phyloP scores from a whole-genome alignment of 495 filamentous ascomycete species.

The Penicillium flavigenum region DNA sequence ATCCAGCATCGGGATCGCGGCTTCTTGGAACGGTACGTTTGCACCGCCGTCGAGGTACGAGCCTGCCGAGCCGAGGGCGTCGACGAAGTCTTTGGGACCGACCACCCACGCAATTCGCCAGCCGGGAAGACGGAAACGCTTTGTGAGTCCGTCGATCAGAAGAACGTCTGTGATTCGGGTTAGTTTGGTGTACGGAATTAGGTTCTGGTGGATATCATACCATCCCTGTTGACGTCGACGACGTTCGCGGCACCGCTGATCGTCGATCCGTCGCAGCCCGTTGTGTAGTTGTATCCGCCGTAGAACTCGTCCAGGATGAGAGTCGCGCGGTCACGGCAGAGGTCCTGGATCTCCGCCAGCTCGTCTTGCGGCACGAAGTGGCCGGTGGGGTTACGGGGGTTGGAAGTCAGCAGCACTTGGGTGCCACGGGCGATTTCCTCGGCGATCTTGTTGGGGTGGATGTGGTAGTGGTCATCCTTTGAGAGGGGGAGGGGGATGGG shows the following conservation, averaged over 20 bases:
- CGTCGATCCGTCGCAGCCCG: conserved; percentile 81
- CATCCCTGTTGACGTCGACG: conserved; percentile 64
- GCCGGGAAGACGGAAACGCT: conserved; percentile 92
- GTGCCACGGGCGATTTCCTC: conserved; percentile 86
- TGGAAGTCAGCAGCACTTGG: conserved; percentile 90
- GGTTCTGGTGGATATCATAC: conserved; percentile 26
- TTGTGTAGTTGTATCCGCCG: conserved; percentile 91
- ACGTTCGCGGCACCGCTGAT: conserved; percentile 87
- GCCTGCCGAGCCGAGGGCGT: conserved; percentile 87
- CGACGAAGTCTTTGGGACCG: conserved; percentile 94
- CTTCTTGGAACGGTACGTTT: conserved; percentile 94
- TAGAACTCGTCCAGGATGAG: conserved; percentile 98
- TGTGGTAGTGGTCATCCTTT: conserved; percentile 82
- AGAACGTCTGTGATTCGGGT: conserved; percentile 60
- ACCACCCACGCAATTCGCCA: conserved; percentile 97
- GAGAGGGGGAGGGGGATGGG: conserved; percentile 84
- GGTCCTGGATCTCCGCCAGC: conserved; percentile 83
- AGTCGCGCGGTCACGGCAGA: conserved; percentile 85
- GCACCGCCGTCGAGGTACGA: conserved; percentile 95
- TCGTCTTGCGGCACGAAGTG: conserved; percentile 77
- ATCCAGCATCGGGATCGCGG: conserved; percentile 88
- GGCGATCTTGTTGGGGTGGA: conserved; percentile 87
- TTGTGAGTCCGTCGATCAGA: conserved; percentile 93
- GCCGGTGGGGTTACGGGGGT: conserved; percentile 95
- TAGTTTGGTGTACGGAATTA: conserved; percentile 26